Evolutionary conservation across 495 filamentous ascomycete species (phyloP).

Genomic region (Aspergillus saccharolyticus): DNA sequence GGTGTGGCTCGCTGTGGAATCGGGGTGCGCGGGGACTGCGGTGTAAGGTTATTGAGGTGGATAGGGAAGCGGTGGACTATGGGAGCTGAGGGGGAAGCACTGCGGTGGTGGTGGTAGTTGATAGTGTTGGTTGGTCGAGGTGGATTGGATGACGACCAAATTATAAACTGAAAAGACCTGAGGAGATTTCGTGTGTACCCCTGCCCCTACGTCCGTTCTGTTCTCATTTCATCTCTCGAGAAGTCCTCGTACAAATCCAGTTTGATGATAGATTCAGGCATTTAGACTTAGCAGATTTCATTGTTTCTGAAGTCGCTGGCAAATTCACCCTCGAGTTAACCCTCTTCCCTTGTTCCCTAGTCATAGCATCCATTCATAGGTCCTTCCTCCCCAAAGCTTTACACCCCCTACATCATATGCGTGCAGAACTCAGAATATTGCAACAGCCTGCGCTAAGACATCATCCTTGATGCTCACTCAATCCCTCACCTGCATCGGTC

Average conservation of each 20-base stretch:
- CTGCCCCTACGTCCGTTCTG: not conserved
- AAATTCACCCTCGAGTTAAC: not conserved
- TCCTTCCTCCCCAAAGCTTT: not conserved
- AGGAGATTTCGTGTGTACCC: conserved; percentile 31
- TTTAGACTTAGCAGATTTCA: not conserved
- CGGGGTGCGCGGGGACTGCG: not conserved
- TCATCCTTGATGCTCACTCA: not conserved
- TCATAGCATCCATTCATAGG: not conserved
- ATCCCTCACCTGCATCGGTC: not conserved
- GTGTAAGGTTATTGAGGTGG: not conserved
- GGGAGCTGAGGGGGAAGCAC: conserved; percentile 17
- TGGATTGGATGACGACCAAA: conserved; percentile 42
- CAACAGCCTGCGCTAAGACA: not conserved
- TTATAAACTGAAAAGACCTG: conserved; percentile 58
- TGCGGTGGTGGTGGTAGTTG: conserved; percentile 28
- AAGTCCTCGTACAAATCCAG: not conserved
- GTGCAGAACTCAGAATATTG: not conserved
- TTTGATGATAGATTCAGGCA: not conserved
- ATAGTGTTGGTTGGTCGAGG: not conserved
- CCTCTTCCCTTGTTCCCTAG: not conserved
- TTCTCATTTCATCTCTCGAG: no score
- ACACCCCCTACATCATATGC: not conserved
- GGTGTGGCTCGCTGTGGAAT: not conserved
- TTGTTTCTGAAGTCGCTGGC: conserved; percentile 1
- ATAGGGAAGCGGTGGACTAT: not conserved